Conservation (phyloP, 108 stramenopile species). For the Skeletonema tropicum region DNA sequence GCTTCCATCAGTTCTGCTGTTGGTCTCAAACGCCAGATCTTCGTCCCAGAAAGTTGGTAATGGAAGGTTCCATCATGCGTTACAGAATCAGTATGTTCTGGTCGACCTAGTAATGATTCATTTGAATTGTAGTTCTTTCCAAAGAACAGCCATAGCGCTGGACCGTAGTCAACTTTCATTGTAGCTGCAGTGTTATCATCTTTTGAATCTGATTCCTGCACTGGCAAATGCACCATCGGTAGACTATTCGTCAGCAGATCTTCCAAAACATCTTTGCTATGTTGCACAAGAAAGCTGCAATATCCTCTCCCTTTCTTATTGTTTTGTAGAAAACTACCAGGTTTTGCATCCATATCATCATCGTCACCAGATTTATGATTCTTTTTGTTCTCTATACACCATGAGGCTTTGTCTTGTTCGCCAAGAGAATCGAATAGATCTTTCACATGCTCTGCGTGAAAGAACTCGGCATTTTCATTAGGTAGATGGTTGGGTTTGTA, state of each 20-base stretch:
- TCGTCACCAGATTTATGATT: slow-evolving; percentile 1
- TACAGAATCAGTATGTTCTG: slow-evolving; percentile 88
- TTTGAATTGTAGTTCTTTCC: slow-evolving; percentile 29
- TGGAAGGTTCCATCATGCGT: slow-evolving; percentile 92
- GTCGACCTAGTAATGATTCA: slow-evolving; percentile 62
- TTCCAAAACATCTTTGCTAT: slow-evolving; percentile 49
- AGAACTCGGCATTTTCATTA: not conserved
- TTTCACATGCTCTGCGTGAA: slow-evolving; percentile 36
- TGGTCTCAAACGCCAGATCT: slow-evolving; percentile 80
- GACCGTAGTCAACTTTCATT: slow-evolving; percentile 34
- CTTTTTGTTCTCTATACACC: slow-evolving; percentile 70
- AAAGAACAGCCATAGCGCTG: slow-evolving; percentile 49
- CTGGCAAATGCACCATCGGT: slow-evolving; percentile 57
- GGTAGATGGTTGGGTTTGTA: not conserved
- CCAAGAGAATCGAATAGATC: slow-evolving; percentile 51
- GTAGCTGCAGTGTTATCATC: not conserved
- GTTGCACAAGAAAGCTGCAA: slow-evolving; percentile 85
- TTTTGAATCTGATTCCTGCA: slow-evolving; percentile 9
- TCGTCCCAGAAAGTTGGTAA: slow-evolving; percentile 82
- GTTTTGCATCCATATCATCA: slow-evolving; percentile 7
- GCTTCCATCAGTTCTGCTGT: slow-evolving; percentile 63
- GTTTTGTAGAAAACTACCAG: slow-evolving; percentile 32
- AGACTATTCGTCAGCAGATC: slow-evolving; percentile 40
- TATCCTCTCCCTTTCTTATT: slow-evolving; percentile 54
- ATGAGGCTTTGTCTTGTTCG: slow-evolving; percentile 60